Evolutionary conservation across 2,329 filamentous ascomycete species (phyloP).

Genomic region (Sclerotinia nivalis): DNA sequence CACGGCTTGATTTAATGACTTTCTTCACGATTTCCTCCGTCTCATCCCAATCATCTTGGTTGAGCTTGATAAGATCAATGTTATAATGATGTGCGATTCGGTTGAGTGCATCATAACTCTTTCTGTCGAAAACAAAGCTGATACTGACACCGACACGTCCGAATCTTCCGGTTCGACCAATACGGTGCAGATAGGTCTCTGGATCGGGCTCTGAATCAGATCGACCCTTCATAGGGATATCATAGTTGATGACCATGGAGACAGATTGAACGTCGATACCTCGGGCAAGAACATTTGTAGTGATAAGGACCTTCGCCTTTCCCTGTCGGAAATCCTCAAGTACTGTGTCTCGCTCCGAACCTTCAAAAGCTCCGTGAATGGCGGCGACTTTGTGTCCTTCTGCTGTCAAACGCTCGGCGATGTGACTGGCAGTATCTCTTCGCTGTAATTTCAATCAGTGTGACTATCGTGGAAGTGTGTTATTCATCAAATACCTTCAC

Average conservation of each 20-base stretch:
- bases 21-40: slow-evolving; percentile 81
- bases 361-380: slow-evolving; percentile 85
- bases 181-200: slow-evolving; percentile 97
- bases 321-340: slow-evolving; percentile 85
- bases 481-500: slow-evolving; percentile 67
- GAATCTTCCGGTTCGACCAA: slow-evolving; percentile 94
- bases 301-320: slow-evolving; percentile 92
- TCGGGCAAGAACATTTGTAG: slow-evolving; percentile 93
- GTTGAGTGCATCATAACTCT: slow-evolving; percentile 76
- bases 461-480: background rate
- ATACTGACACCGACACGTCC: slow-evolving; percentile 95
- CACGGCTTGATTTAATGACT: slow-evolving; percentile 72
- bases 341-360: slow-evolving; percentile 76
- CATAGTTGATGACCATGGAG: slow-evolving; percentile 98
- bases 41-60: slow-evolving; percentile 86
- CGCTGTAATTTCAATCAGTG: slow-evolving; percentile 54
- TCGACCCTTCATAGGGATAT: slow-evolving; percentile 73
- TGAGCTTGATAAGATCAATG: slow-evolving; percentile 77
- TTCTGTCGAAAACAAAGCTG: slow-evolving; percentile 86
- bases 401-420: slow-evolving; percentile 79
- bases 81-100: slow-evolving; percentile 79
- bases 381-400: slow-evolving; percentile 93
- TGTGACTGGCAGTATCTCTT: slow-evolving; percentile 79
- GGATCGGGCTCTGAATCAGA: slow-evolving; percentile 83
- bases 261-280: slow-evolving; percentile 94